phyloP scores from a whole-genome alignment of 805 yeast genomes.

The Yarrowia sp. region DNA sequence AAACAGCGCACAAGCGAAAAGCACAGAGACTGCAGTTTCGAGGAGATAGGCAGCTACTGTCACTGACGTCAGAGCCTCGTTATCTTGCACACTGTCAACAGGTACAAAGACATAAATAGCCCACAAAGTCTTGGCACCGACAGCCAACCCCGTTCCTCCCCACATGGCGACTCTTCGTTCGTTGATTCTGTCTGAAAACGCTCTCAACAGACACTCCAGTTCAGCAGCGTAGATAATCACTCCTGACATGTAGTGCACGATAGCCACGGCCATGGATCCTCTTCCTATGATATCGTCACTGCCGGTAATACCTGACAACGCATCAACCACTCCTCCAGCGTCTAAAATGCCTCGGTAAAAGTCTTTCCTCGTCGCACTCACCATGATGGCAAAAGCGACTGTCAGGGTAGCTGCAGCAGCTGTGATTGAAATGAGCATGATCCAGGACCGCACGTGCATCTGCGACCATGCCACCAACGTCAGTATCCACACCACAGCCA shows the following conservation, averaged over 20 bases:
- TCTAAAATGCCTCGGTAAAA: slow-evolving; percentile 13
- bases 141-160: slow-evolving; percentile 13
- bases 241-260: slow-evolving; percentile 27
- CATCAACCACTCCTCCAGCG: slow-evolving; percentile 21
- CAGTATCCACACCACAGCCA: slow-evolving; percentile 34
- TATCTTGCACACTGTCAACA: background rate
- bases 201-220: slow-evolving; percentile 19
- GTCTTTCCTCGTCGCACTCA: background rate
- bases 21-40: slow-evolving; percentile 14
- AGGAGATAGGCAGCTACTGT: slow-evolving; percentile 24
- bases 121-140: slow-evolving; percentile 16
- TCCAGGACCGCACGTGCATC: slow-evolving; percentile 17
- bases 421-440: slow-evolving; percentile 12
- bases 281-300: slow-evolving; percentile 9
- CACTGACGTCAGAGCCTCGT: slow-evolving; percentile 7
- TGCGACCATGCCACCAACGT: slow-evolving; percentile 12
- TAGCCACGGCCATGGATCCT: slow-evolving; percentile 21
- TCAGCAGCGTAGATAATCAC: slow-evolving; percentile 31
- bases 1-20: slow-evolving; percentile 20
- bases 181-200: slow-evolving; percentile 14
- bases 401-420: slow-evolving; percentile 7
- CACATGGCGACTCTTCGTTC: slow-evolving; percentile 27
- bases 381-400: slow-evolving; percentile 25
- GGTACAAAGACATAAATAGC: slow-evolving; percentile 34
- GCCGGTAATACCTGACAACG: slow-evolving; percentile 1